Conservation (phyloP, 345 rosid genomes). For the Eucalyptus cladocalyx region DNA sequence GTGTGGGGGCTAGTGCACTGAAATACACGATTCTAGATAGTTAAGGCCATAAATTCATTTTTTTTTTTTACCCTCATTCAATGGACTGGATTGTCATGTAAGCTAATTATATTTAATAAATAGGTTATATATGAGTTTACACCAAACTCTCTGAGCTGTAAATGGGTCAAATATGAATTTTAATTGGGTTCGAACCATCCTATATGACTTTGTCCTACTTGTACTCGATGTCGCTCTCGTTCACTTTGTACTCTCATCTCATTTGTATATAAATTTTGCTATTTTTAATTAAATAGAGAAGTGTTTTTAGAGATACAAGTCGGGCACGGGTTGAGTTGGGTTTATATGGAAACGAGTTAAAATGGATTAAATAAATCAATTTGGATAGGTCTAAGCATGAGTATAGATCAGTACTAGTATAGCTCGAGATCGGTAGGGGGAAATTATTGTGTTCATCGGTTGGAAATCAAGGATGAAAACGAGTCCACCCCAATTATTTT, state of each 20-base stretch:
- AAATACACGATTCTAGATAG: not conserved
- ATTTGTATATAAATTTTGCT: too few relatives aligned
- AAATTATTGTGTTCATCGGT: not conserved
- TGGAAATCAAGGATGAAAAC: not conserved
- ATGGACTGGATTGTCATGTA: too few relatives aligned
- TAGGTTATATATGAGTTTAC: too few relatives aligned
- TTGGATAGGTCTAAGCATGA: not conserved
- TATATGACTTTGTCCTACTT: too few relatives aligned
- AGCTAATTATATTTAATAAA: too few relatives aligned
- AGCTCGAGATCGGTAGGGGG: not conserved
- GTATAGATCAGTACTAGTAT: not conserved
- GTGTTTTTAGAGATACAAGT: too few relatives aligned
- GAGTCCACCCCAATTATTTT: not conserved
- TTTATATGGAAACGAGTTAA: not conserved
- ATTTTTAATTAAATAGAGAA: too few relatives aligned
- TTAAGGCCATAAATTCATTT: not conserved
- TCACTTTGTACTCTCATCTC: accelerated
- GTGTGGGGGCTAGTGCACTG: not conserved
- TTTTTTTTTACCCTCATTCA: not conserved
- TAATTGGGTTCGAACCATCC: accelerated
- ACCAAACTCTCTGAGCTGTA: too few relatives aligned
- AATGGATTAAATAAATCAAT: not conserved
- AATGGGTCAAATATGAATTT: too few relatives aligned
- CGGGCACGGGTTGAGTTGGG: accelerated
- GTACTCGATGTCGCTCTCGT: accelerated